Evolutionary conservation across 352 stramenopile genomes (phyloP), one percentile per base, ranked within the genome.

Genomic region (Phytophthora hybrid): DNA sequence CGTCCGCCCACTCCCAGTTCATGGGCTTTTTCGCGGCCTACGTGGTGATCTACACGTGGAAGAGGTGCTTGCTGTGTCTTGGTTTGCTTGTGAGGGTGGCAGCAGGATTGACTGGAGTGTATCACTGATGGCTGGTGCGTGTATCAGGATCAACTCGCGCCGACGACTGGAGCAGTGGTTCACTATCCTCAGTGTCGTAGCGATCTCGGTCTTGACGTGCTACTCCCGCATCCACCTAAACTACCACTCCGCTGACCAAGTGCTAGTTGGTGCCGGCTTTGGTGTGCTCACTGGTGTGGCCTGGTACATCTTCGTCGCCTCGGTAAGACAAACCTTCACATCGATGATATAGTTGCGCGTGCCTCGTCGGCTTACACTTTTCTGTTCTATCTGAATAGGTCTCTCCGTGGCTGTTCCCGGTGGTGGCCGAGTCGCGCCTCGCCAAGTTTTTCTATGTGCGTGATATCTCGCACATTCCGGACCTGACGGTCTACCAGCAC

Each of bases 1-100:
- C 88, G 10, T 95, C 88, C 2, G 87, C 88, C 9, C 88, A 96
- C 73, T 81, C 88, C 16, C 90, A 96, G 65, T 95, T 95, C 63
- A 85, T 94, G 68, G 73, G 77, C 0, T 95, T 96, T 77, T 96
- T 96, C 51, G 74, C 88, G 5, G 75, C 78, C 23, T 95, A 94
- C 58, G 71, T 87, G 51, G 68, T 93, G 49, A 77, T 85, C 7
- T 95, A 95, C 79, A 95, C 87, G 5, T 73, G 71, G 44, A 88
- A 82, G 59, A 79, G 88, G 88, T 93, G 26, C 54, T 59, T 41
- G 31, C 11, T 74, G 5, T 51, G 23, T 4, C 37, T 61, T 56
- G 13, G 4, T n/a, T 19, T 10, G 13, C 16, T 23, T 2, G 18
- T 37, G n/a, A 52, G 23, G 49, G 10, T 68, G 14, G 52, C 31